These are phyloP conservation scores for Hymenoscyphus repandus DNA, from an alignment of 2,329 filamentous ascomycete genomes.

Conservation along the genomic window DNA sequence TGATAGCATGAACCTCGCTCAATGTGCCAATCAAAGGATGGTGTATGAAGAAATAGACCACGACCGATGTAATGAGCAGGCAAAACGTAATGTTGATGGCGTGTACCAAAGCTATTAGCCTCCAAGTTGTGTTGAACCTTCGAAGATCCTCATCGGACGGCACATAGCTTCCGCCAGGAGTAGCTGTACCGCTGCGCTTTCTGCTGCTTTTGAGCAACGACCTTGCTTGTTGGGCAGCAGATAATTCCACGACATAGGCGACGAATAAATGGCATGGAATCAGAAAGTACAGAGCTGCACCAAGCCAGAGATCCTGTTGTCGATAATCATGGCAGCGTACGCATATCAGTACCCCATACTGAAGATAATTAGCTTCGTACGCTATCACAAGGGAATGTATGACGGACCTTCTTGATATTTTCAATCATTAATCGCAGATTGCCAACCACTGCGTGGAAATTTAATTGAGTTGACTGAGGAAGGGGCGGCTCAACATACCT, in stretches of 20 bases:
- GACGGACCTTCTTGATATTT: conserved; percentile 80
- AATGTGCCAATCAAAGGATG: conserved; percentile 91
- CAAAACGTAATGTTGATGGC: conserved; percentile 78
- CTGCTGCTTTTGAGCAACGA: conserved; percentile 54
- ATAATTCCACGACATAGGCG: conserved; percentile 83
- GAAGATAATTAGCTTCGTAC: conserved; percentile 12
- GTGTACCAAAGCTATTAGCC: conserved; percentile 73
- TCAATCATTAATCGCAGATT: conserved; percentile 94
- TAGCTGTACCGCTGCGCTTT: conserved; percentile 31
- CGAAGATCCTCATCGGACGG: conserved; percentile 41
- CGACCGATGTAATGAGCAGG: conserved; percentile 71
- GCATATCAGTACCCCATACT: conserved; percentile 92
- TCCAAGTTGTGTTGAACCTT: conserved; percentile 74
- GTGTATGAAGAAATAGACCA: conserved; percentile 87
- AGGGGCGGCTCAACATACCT: conserved; percentile 45
- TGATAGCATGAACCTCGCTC: conserved; percentile 84
- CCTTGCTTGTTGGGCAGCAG: conserved; percentile 74
- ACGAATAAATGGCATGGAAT: conserved; percentile 88
- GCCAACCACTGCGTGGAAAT: conserved; percentile 63
- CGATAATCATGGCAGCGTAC: conserved; percentile 85
- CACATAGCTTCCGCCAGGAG: conserved; percentile 30
- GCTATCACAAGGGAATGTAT: not conserved
- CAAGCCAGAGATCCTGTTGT: conserved; percentile 69
- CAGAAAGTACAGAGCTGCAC: conserved; percentile 72
- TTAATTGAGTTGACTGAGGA: not conserved